A percentile compares a stretch with the other conserved stretches of the same genome.
Conservation (phyloP, 2,329 filamentous ascomycete genomes). For the Plectosphaerella cucumerina region DNA sequence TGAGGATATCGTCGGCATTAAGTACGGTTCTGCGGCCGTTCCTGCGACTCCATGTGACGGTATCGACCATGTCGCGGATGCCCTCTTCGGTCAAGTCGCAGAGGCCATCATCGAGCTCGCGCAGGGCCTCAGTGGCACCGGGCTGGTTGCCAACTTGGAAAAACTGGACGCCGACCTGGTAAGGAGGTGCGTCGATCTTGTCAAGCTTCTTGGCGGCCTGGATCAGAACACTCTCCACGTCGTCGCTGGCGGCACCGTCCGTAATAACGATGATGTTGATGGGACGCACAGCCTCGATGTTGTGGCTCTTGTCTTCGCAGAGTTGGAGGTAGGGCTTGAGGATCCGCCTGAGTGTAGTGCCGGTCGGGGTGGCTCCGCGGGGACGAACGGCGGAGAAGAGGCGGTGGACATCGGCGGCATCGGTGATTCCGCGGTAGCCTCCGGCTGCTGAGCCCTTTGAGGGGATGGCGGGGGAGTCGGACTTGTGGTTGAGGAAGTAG, state of each 20-base stretch:
- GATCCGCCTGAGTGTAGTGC: constrained; percentile 65
- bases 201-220: constrained; percentile 67
- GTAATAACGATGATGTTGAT: constrained; percentile 93
- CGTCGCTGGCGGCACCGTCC: constrained; percentile 77
- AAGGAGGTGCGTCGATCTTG: constrained; percentile 61
- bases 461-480: constrained; percentile 27
- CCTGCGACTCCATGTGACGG: constrained; percentile 65
- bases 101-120: constrained; percentile 72
- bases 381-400: constrained; percentile 71
- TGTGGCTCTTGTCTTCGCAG: constrained; percentile 33
- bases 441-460: constrained; percentile 30
- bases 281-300: constrained; percentile 56
- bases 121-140: constrained; percentile 60
- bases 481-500: constrained; percentile 77
- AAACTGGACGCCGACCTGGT: constrained; percentile 91
- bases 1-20: constrained; percentile 69
- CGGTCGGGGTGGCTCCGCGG: constrained; percentile 67
- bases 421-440: constrained; percentile 62
- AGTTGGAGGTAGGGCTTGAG: constrained; percentile 63
- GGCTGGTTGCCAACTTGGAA: constrained; percentile 83
- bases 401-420: constrained; percentile 51
- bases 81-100: constrained; percentile 46
- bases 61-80: constrained; percentile 87
- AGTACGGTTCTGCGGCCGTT: constrained; percentile 40
- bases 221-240: constrained; percentile 68